Conservation (phyloP, 2,329 filamentous ascomycete genomes). For the Ciborinia camelliae region DNA sequence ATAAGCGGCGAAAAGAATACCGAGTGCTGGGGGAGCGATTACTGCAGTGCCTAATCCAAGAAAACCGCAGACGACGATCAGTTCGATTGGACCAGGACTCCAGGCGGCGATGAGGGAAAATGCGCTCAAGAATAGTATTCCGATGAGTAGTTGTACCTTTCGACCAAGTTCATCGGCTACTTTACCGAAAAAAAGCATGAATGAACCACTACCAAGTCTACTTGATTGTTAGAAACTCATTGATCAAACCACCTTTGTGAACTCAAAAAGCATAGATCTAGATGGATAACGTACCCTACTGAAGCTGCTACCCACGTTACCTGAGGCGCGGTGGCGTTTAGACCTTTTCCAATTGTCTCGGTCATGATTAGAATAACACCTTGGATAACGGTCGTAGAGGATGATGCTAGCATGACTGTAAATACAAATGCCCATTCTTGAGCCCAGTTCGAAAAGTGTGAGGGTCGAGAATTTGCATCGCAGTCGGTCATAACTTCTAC, state of each 20-base stretch:
- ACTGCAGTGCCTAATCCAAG: constrained; percentile 63
- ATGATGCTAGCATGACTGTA: constrained; percentile 61
- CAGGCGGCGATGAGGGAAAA: constrained; percentile 59
- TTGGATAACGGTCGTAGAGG: constrained; percentile 56
- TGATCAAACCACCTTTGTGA: background rate
- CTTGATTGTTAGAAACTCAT: constrained; percentile 12
- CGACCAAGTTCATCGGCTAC: constrained; percentile 65
- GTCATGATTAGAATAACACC: constrained; percentile 61
- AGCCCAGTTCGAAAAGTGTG: constrained; percentile 27
- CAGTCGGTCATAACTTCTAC: constrained; percentile 21
- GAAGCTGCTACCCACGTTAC: constrained; percentile 66
- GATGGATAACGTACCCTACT: constrained; percentile 44
- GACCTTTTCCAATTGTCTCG: constrained; percentile 55
- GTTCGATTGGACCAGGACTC: constrained; percentile 52
- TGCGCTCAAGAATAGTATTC: constrained; percentile 56
- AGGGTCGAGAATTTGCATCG: constrained; percentile 29
- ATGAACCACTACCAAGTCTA: constrained; percentile 59
- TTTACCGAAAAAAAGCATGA: constrained; percentile 64
- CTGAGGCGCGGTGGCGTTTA: constrained; percentile 61
- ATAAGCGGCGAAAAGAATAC: constrained; percentile 62
- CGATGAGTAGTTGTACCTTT: constrained; percentile 56
- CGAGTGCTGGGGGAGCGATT: constrained; percentile 61
- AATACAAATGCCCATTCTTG: constrained; percentile 33
- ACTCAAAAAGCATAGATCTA: background rate
- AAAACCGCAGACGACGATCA: constrained; percentile 62